Percentiles rank a stretch among this genome's conserved stretches.
Evolutionary conservation across 1,139 yeast species (phyloP).

Genomic region (Trichomonascaceae sp.): DNA sequence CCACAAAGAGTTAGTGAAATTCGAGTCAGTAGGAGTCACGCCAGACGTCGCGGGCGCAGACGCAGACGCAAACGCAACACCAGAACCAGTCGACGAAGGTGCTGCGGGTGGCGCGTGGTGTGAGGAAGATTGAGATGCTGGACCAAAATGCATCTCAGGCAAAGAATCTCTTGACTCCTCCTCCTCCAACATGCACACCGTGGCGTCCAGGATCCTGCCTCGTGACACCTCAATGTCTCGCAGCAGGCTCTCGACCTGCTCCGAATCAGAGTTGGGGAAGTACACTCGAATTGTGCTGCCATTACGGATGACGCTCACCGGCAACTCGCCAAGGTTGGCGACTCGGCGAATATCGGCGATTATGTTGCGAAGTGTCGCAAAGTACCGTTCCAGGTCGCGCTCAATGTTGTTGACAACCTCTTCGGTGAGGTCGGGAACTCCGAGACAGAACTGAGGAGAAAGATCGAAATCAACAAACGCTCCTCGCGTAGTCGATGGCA

Average conservation of each 20-base stretch:
- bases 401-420: conserved; percentile 12
- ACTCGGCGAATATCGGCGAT: conserved; percentile 20
- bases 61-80: no score
- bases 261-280: conserved; percentile 26
- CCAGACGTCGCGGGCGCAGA: no score
- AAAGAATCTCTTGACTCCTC: no score
- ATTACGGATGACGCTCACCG: conserved; percentile 20
- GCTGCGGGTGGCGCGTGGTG: no score
- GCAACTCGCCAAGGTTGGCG: conserved; percentile 25
- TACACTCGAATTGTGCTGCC: conserved; percentile 22
- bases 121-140: no score
- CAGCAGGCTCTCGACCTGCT: conserved; percentile 20
- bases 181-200: neutral
- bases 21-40: no score
- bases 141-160: no score
- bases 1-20: neutral
- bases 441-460: conserved; percentile 19
- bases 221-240: conserved; percentile 22
- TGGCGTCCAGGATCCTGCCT: conserved; percentile 16
- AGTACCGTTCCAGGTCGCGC: conserved; percentile 17
- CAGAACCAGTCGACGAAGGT: no score
- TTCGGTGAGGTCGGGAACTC: conserved; percentile 17
- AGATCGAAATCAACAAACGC: conserved; percentile 25
- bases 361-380: conserved; percentile 15
- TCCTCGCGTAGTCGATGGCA: no score